Evolutionary conservation across 1,284 basidiomycete species (phyloP), one percentile per base, ranked within the genome.

Genomic region (Tausonia pullulans): DNA sequence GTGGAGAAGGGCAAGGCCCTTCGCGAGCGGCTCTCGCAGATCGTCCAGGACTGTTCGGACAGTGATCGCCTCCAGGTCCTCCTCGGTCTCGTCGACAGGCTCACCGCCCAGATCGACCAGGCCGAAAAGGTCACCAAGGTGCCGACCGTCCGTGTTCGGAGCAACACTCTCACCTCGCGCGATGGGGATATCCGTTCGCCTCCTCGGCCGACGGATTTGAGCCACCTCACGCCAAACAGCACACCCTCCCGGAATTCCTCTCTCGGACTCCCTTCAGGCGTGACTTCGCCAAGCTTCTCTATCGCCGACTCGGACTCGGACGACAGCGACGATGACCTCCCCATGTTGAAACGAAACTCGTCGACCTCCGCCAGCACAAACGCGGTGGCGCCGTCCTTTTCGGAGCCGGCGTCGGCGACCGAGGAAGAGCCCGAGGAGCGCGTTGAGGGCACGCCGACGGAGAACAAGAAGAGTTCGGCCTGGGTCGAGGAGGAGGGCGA

Each of bases 401-500:
- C 7, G 80, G 84, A 70, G 75, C 82, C 11, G 2, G n/a, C 13
- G 6, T 10, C 13, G 5, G 45, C 56, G 2, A 57, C 11, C 40
- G 57, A 60, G 39, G 58, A 40, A 9, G 27, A 64, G 48, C 39
- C n/a, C 41, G 39, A 49, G 27, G n/a, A 60, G 11, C 45, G 3
- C 59, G 49, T 53, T 16, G 59, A 54, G 10, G 53, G 39, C n/a
- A 67, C 58, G 52, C 73, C 70, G 53, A 71, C 69, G 61, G 74
- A 69, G 27, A 27, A 27, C 58, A 67, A 69, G 61, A 71, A 69
- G 62, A 88, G 86, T 51, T 81, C 82, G 69, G 84, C 79, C 62
- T 88, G 87, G 86, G 86, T 92, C 0, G 87, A 85, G 69, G 90
- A 92, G 71, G 90, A 91, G 71, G 90, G 88, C 1, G 92, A 96